A percentile compares a stretch with the other conserved stretches of the same genome.
These are phyloP conservation scores for Hyaloscypha hepaticicola DNA, from an alignment of 495 filamentous ascomycete species.

Conservation along the genomic window DNA sequence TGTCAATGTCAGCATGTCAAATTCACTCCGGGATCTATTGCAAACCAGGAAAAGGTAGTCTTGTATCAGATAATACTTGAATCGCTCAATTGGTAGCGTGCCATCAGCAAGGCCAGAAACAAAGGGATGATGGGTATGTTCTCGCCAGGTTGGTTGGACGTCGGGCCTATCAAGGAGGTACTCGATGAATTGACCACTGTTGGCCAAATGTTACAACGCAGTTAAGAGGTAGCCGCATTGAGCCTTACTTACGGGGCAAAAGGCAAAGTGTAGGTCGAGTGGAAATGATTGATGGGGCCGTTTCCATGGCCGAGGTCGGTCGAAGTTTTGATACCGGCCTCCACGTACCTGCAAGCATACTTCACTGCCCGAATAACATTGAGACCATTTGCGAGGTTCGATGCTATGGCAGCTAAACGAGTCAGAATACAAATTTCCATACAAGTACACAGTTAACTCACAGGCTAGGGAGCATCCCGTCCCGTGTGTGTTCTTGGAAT, in stretches of 20 bases:
- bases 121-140: constrained; percentile 77
- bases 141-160: constrained; percentile 67
- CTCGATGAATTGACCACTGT: constrained; percentile 77
- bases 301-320: constrained; percentile 72
- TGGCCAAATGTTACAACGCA: not conserved
- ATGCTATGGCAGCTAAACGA: constrained; percentile 76
- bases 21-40: constrained; percentile 2
- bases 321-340: constrained; percentile 78
- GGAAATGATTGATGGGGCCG: constrained; percentile 93
- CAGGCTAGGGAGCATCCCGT: constrained; percentile 94
- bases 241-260: constrained; percentile 69
- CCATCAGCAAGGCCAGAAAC: constrained; percentile 73
- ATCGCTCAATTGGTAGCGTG: constrained; percentile 65
- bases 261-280: constrained; percentile 75
- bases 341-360: constrained; percentile 73
- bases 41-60: constrained; percentile 84
- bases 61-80: constrained; percentile 84
- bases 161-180: constrained; percentile 77
- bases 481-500: constrained; percentile 84
- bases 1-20: constrained; percentile 33
- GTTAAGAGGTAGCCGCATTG: constrained; percentile 21
- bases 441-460: constrained; percentile 37
- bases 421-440: constrained; percentile 10
- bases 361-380: constrained; percentile 63
- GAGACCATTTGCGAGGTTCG: constrained; percentile 68